A percentile compares a stretch with the other conserved stretches of the same genome.
Conservation (phyloP, 352 stramenopile genomes). For the Pythium plurisporium region DNA sequence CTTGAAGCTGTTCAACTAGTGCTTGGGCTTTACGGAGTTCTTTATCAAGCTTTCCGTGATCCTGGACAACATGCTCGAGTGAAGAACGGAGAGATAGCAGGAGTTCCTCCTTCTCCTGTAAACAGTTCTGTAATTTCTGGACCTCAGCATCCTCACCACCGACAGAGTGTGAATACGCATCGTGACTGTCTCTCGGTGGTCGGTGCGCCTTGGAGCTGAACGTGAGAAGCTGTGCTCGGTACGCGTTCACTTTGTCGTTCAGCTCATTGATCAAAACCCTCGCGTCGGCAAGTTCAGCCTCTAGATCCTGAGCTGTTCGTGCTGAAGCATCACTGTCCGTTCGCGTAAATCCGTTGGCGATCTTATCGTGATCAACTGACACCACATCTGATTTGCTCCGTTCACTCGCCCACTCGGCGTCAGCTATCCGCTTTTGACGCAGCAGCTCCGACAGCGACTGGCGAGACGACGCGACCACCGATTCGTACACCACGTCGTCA, state of each 20-base stretch:
- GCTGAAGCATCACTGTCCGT: neutral
- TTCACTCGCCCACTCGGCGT: conserved; percentile 7
- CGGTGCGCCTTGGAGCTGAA: conserved; percentile 15
- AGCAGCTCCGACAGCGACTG: conserved; percentile 31
- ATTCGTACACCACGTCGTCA: conserved; percentile 26
- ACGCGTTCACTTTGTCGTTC: conserved; percentile 23
- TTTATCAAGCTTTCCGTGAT: conserved; percentile 41
- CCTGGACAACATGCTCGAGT: conserved; percentile 31
- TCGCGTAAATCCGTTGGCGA: neutral
- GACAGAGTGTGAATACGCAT: neutral
- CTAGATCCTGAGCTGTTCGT: neutral
- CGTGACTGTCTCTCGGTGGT: neutral
- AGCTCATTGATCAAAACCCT: conserved; percentile 23
- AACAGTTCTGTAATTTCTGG: conserved; percentile 15
- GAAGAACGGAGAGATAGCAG: conserved; percentile 28
- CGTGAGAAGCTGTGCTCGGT: conserved; percentile 20
- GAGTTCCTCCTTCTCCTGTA: conserved; percentile 47
- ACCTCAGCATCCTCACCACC: conserved; percentile 1
- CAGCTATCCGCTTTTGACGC: conserved; percentile 40
- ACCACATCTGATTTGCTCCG: neutral
- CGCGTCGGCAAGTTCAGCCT: conserved; percentile 20
- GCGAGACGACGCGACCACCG: conserved; percentile 24
- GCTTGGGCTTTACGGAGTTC: conserved; percentile 27
- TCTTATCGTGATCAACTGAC: neutral
- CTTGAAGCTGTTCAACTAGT: conserved; percentile 27